Evolutionary conservation across 2,329 filamentous ascomycete genomes (phyloP).

Genomic region (Trichoderma pleuroti): DNA sequence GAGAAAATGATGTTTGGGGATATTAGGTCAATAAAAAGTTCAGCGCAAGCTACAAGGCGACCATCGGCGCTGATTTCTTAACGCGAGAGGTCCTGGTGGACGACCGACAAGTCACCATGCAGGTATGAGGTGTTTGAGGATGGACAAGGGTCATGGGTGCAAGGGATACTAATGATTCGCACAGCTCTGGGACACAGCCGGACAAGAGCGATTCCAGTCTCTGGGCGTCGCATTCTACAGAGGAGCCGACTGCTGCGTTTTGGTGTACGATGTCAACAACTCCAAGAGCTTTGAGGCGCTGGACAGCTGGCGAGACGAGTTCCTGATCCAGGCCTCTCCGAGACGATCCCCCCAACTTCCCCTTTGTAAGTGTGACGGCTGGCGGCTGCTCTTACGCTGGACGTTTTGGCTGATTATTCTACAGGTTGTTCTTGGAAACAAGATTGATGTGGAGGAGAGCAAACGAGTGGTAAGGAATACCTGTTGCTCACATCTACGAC

Average conservation of each 20-base stretch:
- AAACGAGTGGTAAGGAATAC: slow-evolving; percentile 71
- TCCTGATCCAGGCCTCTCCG: slow-evolving; percentile 93
- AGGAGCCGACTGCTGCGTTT: slow-evolving; percentile 93
- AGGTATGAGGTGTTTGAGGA: slow-evolving; percentile 53
- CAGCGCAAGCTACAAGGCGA: slow-evolving; percentile 98
- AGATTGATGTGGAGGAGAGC: slow-evolving; percentile 97
- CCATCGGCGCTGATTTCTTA: slow-evolving; percentile 96
- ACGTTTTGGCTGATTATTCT: slow-evolving; percentile 22
- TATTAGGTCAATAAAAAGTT: slow-evolving; percentile 98
- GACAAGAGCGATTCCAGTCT: slow-evolving; percentile 96
- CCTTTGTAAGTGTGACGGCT: slow-evolving; percentile 62
- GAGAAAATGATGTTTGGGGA: background rate
- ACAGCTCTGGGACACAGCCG: slow-evolving; percentile 95
- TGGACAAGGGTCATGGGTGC: slow-evolving; percentile 8
- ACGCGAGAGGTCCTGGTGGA: slow-evolving; percentile 98
- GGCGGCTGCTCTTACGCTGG: no score
- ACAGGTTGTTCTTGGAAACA: slow-evolving; percentile 93
- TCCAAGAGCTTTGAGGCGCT: slow-evolving; percentile 98
- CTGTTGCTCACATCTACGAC: no score
- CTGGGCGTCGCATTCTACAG: slow-evolving; percentile 96
- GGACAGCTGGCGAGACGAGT: slow-evolving; percentile 98
- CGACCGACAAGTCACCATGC: slow-evolving; percentile 97
- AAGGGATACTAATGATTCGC: background rate
- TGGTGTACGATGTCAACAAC: slow-evolving; percentile 99
- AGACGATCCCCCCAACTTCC: slow-evolving; percentile 96